phyloP scores from a whole-genome alignment of 192 early-diverging fungal species.

The Backusella australiensis region DNA sequence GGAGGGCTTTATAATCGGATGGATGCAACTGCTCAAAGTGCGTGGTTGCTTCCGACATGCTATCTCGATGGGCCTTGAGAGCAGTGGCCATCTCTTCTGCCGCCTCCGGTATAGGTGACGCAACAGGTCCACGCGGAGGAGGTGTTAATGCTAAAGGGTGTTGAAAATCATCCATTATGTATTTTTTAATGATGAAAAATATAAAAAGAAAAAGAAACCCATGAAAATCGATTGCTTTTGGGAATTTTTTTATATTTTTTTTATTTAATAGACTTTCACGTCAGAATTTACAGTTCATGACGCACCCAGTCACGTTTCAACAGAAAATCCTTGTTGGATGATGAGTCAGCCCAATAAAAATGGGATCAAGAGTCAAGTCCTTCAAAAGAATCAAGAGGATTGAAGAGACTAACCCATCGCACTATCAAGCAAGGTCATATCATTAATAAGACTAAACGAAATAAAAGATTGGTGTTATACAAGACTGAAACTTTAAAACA shows the following conservation, averaged over 20 bases:
- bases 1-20: neutral
- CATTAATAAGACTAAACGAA: too few relatives aligned
- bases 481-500: too few relatives aligned
- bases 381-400: too few relatives aligned
- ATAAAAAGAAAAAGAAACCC: neutral
- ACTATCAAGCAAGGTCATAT: too few relatives aligned
- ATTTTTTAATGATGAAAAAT: neutral
- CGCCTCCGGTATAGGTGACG: conserved; percentile 6
- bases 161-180: conserved; percentile 9
- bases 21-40: conserved; percentile 12
- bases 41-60: conserved; percentile 14
- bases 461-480: too few relatives aligned
- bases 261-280: neutral
- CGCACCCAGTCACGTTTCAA: neutral
- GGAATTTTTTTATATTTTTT: too few relatives aligned
- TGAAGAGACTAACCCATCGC: too few relatives aligned
- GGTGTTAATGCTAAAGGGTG: conserved; percentile 9
- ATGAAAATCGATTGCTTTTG: neutral
- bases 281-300: neutral
- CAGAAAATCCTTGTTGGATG: neutral
- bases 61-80: conserved; percentile 17
- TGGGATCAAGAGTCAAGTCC: neutral
- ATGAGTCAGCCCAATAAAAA: neutral
- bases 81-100: conserved; percentile 1
- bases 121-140: neutral